phyloP scores from a whole-genome alignment of 371 early-diverging fungal species.

The Mucor irregularis region DNA sequence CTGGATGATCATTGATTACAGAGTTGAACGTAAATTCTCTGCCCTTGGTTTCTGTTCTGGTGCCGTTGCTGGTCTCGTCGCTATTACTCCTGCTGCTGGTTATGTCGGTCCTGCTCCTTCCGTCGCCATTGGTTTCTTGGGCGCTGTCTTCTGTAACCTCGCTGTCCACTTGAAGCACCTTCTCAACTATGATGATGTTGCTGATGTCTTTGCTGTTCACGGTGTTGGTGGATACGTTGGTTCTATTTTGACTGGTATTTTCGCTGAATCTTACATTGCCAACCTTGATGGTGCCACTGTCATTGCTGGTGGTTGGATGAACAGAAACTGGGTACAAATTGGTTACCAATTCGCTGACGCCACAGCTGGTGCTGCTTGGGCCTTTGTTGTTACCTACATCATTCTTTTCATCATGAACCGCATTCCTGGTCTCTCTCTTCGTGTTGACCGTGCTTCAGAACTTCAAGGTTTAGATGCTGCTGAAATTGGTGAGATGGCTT shows the following conservation, averaged over 20 bases:
- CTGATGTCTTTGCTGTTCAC: constrained; percentile 87
- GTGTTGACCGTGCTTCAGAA: constrained; percentile 74
- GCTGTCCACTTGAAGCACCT: constrained; percentile 77
- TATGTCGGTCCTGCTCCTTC: constrained; percentile 84
- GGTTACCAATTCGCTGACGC: constrained; percentile 81
- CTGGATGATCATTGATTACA: constrained; percentile 84
- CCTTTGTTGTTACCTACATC: constrained; percentile 73
- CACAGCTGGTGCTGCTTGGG: constrained; percentile 76
- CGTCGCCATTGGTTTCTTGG: constrained; percentile 77
- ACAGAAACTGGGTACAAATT: constrained; percentile 80
- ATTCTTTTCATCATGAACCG: constrained; percentile 78
- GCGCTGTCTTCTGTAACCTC: constrained; percentile 74
- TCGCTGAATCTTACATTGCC: constrained; percentile 80
- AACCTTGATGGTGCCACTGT: constrained; percentile 66
- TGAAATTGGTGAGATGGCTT: constrained; percentile 80
- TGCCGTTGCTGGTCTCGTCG: constrained; percentile 90
- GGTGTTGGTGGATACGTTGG: constrained; percentile 89
- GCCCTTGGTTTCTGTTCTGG: constrained; percentile 91
- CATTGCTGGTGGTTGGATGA: constrained; percentile 84
- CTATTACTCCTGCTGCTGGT: constrained; percentile 92
- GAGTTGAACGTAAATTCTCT: constrained; percentile 75
- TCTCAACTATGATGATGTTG: constrained; percentile 86
- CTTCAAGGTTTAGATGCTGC: constrained; percentile 73
- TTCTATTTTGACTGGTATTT: constrained; percentile 85
- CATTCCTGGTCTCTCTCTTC: constrained; percentile 75